Evolutionary conservation across 192 early-diverging fungal species (phyloP), one percentile per base, ranked within the genome.

Genomic region (Podila minutissima): DNA sequence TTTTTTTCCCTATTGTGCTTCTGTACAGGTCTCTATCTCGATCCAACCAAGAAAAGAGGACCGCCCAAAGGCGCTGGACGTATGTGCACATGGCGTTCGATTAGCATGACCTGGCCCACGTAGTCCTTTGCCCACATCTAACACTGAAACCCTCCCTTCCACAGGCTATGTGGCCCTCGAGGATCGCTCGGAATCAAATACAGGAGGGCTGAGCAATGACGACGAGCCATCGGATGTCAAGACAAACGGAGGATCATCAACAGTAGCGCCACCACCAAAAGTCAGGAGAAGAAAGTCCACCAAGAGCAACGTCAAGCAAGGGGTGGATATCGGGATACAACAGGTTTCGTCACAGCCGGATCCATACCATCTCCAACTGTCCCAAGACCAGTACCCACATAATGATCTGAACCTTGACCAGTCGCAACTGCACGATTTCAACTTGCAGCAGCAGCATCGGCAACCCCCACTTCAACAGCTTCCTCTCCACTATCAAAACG

Each of bases 101-200:
- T n/a, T 55, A 10, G 22, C 2, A 5, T 26, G 53, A 55, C 22
- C 22, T 55, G 53, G 22, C 2, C 53, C 4, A 53, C 17, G 7
- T 46, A 12, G 12, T 46, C 41, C 41, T 46, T 46, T 46, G 41
- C 11, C 19, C 35, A 15, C n/a, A 12, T 19, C 62, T 22, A 64
- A 64, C 22, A 11, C n/a, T 37, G 5, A 12, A 46, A 46, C 2
- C 41, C 41, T 46, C 41, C 92, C 91, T 33, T 87, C 90, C 22
- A 92, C 92, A 75, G 93, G 93, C 35, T 92, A 95, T 72, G 93
- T 92, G 41, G 41, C 41, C 53, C 24, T 55, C 24, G 53, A 55
- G 8, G 53, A 55, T 26, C 53, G 53, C 24, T 55, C 53, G 3
- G 53, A 55, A 19, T 55, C 53, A 55, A 55, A 55, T 26, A 55